Base-by-base conservation (phyloP, 257 asterid genomes). In the Fraxinus americana region DNA sequence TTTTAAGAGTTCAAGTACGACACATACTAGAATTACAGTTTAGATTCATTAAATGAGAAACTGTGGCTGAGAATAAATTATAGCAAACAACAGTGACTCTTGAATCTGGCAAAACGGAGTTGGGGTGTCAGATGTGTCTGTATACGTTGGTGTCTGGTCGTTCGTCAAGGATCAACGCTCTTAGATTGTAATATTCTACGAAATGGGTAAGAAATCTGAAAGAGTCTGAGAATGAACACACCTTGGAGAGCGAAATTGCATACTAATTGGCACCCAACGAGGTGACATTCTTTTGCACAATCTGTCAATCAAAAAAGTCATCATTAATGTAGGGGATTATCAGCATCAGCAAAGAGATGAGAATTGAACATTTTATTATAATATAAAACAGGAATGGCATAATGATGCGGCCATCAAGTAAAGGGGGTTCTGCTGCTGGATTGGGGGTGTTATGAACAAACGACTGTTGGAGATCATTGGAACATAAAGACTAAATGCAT, bases 231-330 rank as follows among this genome's bases (percentile, higher is more conserved):
- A 23, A 12, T 23, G 25, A 21, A 19, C 67, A n/a, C 29, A 57
- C 65, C 10, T 54, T 54, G 14, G 25, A 4, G 25, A 27, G 4
- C 0, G 65, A 19, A 57, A 19, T 57, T 4, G 9, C 11, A 57
- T 21, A 23, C 82, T 82, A 87, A 74, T 90, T 91, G 76, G 74
- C 88, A 72, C 81, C 90, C 78, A 72, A 36, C 1, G 86, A 43
- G 67, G 74, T 63, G 73, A 67, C 81, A 63, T 89, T 95, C 71
- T 87, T 87, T 71, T 89, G 92, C 90, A 88, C 97, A 69, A 92
- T 89, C 98, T 91, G 98, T 80, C 72, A 78, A 61, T 23, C 35
- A 21, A 63, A 82, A 73, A 68, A 16, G 30, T 25, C n/a, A 71
- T 61, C 67, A 59, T 30, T 38, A 25, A 54, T 54, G 59, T 74